Percentiles rank a stretch among this genome's conserved stretches.
Conservation (phyloP, 768 basidiomycete genomes). For the Hebeloma cylindrosporum region DNA sequence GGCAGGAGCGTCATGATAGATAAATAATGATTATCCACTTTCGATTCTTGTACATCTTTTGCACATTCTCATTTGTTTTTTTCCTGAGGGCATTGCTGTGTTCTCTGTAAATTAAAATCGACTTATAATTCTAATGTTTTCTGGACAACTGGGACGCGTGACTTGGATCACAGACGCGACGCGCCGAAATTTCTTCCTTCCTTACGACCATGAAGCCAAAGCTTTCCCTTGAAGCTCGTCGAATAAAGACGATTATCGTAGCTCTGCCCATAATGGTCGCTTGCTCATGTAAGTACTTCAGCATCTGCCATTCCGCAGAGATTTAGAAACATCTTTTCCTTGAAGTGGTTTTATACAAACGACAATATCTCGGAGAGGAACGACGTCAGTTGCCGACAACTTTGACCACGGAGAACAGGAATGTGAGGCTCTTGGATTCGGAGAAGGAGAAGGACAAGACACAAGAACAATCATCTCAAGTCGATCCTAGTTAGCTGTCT, state of each 20-base stretch:
- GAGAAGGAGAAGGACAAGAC: slow-evolving; percentile 15
- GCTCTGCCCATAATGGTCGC: slow-evolving; percentile 65
- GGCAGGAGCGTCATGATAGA: slow-evolving; percentile 7
- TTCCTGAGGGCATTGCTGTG: not conserved
- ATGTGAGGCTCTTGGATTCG: slow-evolving; percentile 16
- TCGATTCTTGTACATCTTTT: not conserved
- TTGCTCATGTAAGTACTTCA: slow-evolving; percentile 51
- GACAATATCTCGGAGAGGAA: slow-evolving; percentile 48
- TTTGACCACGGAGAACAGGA: slow-evolving; percentile 15
- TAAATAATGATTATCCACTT: not conserved
- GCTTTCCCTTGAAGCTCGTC: slow-evolving; percentile 37
- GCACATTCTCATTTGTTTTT: not conserved
- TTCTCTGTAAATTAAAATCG: too few species aligned
- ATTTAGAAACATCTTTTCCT: not conserved
- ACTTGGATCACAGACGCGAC: too few species aligned
- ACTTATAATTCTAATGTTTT: too few species aligned
- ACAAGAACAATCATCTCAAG: slow-evolving; percentile 6
- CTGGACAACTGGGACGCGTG: too few species aligned
- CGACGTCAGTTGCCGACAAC: slow-evolving; percentile 32
- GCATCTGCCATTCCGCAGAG: slow-evolving; percentile 2
- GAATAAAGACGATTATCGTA: slow-evolving; percentile 55
- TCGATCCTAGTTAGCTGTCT: too few species aligned
- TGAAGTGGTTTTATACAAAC: slow-evolving; percentile 66
- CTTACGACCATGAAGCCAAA: slow-evolving; percentile 25
- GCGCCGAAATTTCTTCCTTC: too few species aligned